A percentile compares a stretch with the other conserved stretches of the same genome.
phyloP scores from a whole-genome alignment of 257 asterid genomes.

The Plantago elongata region DNA sequence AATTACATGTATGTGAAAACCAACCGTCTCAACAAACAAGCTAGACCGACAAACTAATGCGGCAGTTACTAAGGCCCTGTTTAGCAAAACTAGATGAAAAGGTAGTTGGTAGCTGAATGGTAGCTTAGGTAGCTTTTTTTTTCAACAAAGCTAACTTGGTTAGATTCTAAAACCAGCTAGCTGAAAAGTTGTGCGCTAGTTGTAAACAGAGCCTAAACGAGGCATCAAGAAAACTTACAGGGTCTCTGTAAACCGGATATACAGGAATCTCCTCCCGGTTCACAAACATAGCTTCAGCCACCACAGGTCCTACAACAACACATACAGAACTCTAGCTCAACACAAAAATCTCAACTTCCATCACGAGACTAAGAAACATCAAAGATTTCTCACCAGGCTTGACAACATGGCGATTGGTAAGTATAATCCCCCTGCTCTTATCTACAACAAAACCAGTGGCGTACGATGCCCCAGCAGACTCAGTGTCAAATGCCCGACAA shows the following conservation, averaged over 20 bases:
- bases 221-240: conserved; percentile 49
- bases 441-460: conserved; percentile 95
- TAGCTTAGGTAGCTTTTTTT: too few relatives aligned
- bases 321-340: conserved; percentile 5
- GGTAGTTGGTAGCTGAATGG: too few relatives aligned
- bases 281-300: conserved; percentile 95
- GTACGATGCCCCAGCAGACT: conserved; percentile 85
- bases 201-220: too few relatives aligned
- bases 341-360: conserved; percentile 7
- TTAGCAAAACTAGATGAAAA: too few relatives aligned
- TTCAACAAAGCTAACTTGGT: too few relatives aligned
- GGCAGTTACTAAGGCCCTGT: too few relatives aligned
- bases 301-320: conserved; percentile 73
- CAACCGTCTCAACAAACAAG: too few relatives aligned
- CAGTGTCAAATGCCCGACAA: conserved; percentile 91
- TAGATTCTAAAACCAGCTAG: too few relatives aligned
- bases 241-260: conserved; percentile 90
- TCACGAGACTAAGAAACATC: background rate
- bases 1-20: too few relatives aligned
- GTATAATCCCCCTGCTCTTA: conserved; percentile 86
- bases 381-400: conserved; percentile 58
- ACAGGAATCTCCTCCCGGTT: conserved; percentile 92
- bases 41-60: too few relatives aligned
- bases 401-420: conserved; percentile 92
- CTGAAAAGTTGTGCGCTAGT: too few relatives aligned